These are phyloP conservation scores for Ceriops zippeliana DNA, from an alignment of 345 rosid genomes.

Conservation along the genomic window DNA sequence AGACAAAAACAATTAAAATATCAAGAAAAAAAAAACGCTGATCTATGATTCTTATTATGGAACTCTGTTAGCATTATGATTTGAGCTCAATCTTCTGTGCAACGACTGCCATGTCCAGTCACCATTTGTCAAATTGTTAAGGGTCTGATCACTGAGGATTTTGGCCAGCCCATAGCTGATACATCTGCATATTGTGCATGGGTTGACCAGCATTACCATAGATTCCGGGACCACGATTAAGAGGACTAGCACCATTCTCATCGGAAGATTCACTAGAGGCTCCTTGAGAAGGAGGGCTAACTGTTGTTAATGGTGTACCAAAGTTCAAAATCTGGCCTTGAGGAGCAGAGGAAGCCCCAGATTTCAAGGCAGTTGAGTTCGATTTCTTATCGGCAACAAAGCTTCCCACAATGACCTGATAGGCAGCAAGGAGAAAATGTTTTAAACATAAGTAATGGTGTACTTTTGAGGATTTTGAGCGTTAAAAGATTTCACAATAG, in stretches of 20 bases:
- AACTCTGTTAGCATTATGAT: neutral
- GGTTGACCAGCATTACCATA: constrained; percentile 41
- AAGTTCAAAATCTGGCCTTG: constrained; percentile 55
- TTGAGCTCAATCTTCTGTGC: too few relatives aligned
- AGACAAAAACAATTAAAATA: neutral
- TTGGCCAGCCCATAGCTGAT: constrained; percentile 59
- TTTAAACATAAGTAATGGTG: neutral
- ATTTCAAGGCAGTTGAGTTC: constrained; percentile 32
- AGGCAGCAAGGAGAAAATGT: constrained; percentile 9
- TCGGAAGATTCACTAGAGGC: constrained; percentile 76
- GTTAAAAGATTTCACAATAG: too few relatives aligned
- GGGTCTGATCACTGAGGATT: constrained; percentile 35
- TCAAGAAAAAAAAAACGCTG: neutral
- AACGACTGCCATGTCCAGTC: neutral
- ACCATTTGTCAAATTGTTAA: neutral
- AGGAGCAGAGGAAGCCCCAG: constrained; percentile 53
- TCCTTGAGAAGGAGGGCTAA: constrained; percentile 68
- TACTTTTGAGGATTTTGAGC: neutral
- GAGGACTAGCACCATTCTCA: constrained; percentile 58
- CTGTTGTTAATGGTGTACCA: constrained; percentile 41
- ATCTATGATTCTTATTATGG: neutral
- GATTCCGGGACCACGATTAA: constrained; percentile 36
- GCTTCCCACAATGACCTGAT: constrained; percentile 85
- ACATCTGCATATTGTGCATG: constrained; percentile 56
- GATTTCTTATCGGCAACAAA: constrained; percentile 63